These are phyloP conservation scores for Phaffomyces opuntiae DNA, from an alignment of 805 yeast genomes.

Conservation along the genomic window DNA sequence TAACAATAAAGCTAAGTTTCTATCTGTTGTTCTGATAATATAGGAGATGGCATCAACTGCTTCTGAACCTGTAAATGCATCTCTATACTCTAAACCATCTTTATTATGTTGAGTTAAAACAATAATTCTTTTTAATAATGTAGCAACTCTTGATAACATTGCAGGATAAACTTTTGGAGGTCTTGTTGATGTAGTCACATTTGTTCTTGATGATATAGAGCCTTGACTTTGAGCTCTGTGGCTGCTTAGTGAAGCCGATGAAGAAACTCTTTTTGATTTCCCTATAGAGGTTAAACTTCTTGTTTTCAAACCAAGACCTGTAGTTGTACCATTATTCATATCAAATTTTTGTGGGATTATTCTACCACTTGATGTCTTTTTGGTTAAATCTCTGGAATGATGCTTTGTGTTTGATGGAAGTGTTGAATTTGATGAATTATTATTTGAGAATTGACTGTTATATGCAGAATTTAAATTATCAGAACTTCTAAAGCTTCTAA, in stretches of 20 bases:
- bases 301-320: conserved; percentile 36
- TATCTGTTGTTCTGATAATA: conserved; percentile 81
- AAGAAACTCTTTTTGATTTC: conserved; percentile 20
- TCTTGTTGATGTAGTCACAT: conserved; percentile 35
- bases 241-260: conserved; percentile 18
- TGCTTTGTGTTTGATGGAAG: conserved; percentile 19
- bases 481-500: conserved; percentile 25
- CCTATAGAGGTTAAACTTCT: conserved; percentile 37
- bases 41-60: conserved; percentile 88
- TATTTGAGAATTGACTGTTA: conserved; percentile 1
- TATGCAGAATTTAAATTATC: conserved; percentile 17
- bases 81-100: conserved; percentile 86
- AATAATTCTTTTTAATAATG: conserved; percentile 61
- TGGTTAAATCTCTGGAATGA: conserved; percentile 26
- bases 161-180: conserved; percentile 87
- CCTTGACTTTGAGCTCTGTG: conserved; percentile 19
- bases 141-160: conserved; percentile 75
- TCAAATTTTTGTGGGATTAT: conserved; percentile 41
- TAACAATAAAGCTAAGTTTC: conserved; percentile 79
- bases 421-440: not conserved
- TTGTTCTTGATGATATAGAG: conserved; percentile 30
- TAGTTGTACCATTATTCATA: conserved; percentile 17
- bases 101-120: conserved; percentile 74
- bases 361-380: conserved; percentile 36
- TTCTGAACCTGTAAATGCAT: conserved; percentile 88